A percentile compares a stretch with the other conserved stretches of the same genome.
These are phyloP conservation scores for Fusarium pilosicola DNA, from an alignment of 2,329 filamentous ascomycete species.

Conservation along the genomic window DNA sequence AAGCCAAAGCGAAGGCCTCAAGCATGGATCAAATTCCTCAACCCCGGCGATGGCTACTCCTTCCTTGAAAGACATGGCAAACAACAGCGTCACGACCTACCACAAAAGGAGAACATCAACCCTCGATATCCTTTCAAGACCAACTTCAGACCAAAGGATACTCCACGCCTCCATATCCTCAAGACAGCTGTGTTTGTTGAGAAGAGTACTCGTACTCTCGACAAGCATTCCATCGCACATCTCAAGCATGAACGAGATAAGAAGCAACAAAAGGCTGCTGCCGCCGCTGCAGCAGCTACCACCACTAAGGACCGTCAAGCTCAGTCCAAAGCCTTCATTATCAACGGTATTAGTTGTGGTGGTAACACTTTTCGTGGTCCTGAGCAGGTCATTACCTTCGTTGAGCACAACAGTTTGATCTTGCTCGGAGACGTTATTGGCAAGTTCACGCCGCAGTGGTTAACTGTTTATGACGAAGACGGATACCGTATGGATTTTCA, in stretches of 20 bases:
- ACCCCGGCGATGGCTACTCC: constrained; percentile 49
- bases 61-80: constrained; percentile 56
- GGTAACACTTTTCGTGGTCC: constrained; percentile 55
- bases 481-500: constrained; percentile 57
- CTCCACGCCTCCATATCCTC: constrained; percentile 47
- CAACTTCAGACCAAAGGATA: constrained; percentile 18
- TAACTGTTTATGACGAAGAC: constrained; percentile 3
- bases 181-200: constrained; percentile 43
- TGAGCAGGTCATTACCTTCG: constrained; percentile 52
- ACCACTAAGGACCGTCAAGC: constrained; percentile 18
- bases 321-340: constrained; percentile 35
- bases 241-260: constrained; percentile 44
- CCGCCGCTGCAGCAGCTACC: neutral
- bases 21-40: constrained; percentile 58
- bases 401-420: constrained; percentile 50
- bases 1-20: constrained; percentile 50
- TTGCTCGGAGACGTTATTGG: neutral
- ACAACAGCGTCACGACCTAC: neutral
- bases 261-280: constrained; percentile 33
- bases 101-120: constrained; percentile 6
- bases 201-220: constrained; percentile 49
- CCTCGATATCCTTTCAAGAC: neutral
- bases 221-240: constrained; percentile 40
- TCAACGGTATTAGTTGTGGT: constrained; percentile 55
- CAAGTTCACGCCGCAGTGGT: constrained; percentile 30